phyloP scores from a whole-genome alignment of 2,329 filamentous ascomycete genomes.

The Emmonsiellopsis sp. region DNA sequence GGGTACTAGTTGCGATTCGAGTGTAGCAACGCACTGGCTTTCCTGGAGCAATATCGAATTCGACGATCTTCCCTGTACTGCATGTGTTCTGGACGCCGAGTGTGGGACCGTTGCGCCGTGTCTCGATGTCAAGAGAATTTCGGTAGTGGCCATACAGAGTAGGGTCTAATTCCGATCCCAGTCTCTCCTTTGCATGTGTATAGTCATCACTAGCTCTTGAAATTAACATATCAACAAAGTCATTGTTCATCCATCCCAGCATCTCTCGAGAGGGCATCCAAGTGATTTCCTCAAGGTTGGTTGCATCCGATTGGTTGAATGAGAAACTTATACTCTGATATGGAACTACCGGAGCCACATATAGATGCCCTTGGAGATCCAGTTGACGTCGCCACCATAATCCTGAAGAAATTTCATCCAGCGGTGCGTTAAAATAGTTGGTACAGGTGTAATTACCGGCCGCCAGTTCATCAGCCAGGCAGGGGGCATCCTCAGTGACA shows the following conservation, averaged over 20 bases:
- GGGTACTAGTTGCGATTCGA: neutral
- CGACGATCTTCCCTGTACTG: neutral
- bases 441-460: slow-evolving; percentile 11
- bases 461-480: neutral
- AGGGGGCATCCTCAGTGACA: neutral
- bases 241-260: neutral
- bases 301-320: neutral
- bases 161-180: neutral
- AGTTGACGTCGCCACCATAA: neutral
- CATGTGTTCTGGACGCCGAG: neutral
- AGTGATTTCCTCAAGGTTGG: neutral
- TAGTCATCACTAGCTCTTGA: neutral
- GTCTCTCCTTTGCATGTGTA: neutral
- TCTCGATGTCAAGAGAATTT: neutral
- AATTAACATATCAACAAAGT: neutral
- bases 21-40: neutral
- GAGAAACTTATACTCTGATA: neutral
- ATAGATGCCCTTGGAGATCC: neutral
- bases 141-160: neutral
- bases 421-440: slow-evolving; percentile 1
- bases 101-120: neutral
- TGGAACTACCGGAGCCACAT: neutral
- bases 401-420: slow-evolving; percentile 6
- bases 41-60: neutral
- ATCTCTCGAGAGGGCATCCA: neutral